Base-by-base conservation (phyloP, 495 filamentous ascomycete species). In the Poronia punctata region DNA sequence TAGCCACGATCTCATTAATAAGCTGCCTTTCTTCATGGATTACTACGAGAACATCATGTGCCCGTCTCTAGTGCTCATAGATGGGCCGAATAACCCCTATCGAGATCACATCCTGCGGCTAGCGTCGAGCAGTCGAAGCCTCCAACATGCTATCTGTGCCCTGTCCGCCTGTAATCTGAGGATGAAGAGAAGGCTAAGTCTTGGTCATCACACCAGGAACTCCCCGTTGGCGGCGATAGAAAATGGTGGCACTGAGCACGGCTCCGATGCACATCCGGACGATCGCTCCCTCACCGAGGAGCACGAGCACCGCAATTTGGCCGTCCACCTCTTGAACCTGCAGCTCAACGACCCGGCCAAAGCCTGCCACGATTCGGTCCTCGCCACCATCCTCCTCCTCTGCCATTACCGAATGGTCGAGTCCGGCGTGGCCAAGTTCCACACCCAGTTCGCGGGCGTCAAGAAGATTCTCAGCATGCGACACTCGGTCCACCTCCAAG, bases 361-460 rank as follows among this genome's bases (percentile, higher is more conserved):
- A 51, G 79, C 88, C 2, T 75, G 79, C 35, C 83, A 92, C 46
- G 92, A 95, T 56, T 90, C 87, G 2, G 87, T 90, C 2, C 64
- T 95, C 19, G 90, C 87, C 9, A 95, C 88, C 3, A 70, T 97
- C 14, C 67, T 97, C 30, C 77, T 95, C 21, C 73, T 96, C 0
- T 93, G 89, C 53, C 79, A 95, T 26, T 95, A 93, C 57, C 85
- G 94, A 49, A 85, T 92, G 62, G 95, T 88, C 49, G 89, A 96
- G 60, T 88, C 83, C 1, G 90, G 90, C 7, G 78, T 95, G 36
- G 86, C 84, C 3, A 86, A 89, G 53, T 96, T 95, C 64, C 83
- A 87, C 39, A 90, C 87, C 0, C 90, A 95, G 54, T 89, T 97
- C 50, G 87, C 88, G 1, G 89, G 90, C 1, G 90, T 95, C 35